Base-by-base conservation (phyloP, 2,329 filamentous ascomycete species). In the Talaromyces sp. region DNA sequence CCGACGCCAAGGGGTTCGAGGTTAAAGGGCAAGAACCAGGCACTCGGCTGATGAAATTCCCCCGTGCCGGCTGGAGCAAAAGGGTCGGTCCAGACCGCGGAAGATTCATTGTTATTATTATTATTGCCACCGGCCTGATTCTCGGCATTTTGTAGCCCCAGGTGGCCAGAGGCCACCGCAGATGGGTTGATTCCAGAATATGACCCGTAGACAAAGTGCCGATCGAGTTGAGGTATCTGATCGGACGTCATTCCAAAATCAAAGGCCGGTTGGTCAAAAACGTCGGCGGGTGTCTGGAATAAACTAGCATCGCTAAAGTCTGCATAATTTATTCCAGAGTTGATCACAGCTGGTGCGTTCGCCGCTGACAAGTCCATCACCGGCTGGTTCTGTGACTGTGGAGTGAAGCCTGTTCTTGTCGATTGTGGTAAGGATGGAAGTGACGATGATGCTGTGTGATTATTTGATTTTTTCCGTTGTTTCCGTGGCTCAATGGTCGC, bases 11-110 rank as follows among this genome's bases (percentile, higher is more conserved):
- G 51, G 12, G 92, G 90, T 62, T 95, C 90, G 76, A 96, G 87
- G 72, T 96, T 96, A 76, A 96, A 96, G 1, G 93, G 92, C 80
- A 96, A 87, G 74, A 96, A 96, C 91, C 93, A 98, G 5, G 90
- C 91, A 58, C 88, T 89, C 53, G 76, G 75, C 51, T 78, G 76
- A 60, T 76, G 73, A 62, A 72, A 76, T 50, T 76, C 75, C 55
- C 73, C 74, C 5, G 71, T 70, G 4, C 71, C 75, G 1, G 75
- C 68, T 1, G 72, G 73, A 4, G 71, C 72, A 10, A 77, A 65
- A 10, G 74, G 68, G 12, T 72, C 71, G 0, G 71, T 70, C 68
- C 76, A 79, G 5, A 76, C 65, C 9, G 71, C 63, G 27, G 69
- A 65, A 44, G 70, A 63, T 28, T 69, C 67, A 42, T 65, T 68